Base-by-base conservation (phyloP, 805 yeast species). In the Wickerhamomyces silvicola region DNA sequence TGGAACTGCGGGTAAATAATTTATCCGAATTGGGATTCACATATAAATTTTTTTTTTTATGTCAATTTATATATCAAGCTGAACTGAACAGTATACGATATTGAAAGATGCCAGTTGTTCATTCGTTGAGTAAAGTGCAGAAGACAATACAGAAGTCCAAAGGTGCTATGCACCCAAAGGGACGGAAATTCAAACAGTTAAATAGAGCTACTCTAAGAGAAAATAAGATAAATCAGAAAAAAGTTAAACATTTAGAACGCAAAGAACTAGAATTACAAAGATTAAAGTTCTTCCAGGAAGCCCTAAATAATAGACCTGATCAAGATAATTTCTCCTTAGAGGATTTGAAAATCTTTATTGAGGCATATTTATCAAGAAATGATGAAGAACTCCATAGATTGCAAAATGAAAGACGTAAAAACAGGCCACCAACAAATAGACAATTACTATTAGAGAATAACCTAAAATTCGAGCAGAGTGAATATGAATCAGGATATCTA, bases 191-290 rank as follows among this genome's bases (percentile, higher is more conserved):
- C 56, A 81, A 81, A 57, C 85, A 81, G 53, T 62, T 90, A 31
- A 79, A 79, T 35, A 67, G 92, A 41, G 97, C 97, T n/a, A 75
- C 94, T 2, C 60, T 86, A 27, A 72, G 98, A 56, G 94, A 88
- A 41, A 68, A 67, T 30, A 84, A 82, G 54, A 59, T 90, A 31
- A 71, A 66, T 22, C 65, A 66, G 31, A 75, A 71, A 52, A 83
- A 81, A 51, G 56, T 66, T 15, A 67, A 66, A 31, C 75, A 73
- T 45, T 56, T 68, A 20, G 80, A 77, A 37, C 73, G 74, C 42
- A 77, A 72, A 48, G 71, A 73, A 30, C 67, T 70, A 37, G 85
- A 78, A 41, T 65, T 76, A 36, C 62, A 73, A 36, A 68, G 86
- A 39, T 59, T 74, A 21, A 61, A 62, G 33, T 81, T 70, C 48